Percentiles rank a stretch among this genome's conserved stretches.
Conservation (phyloP, 2,329 filamentous ascomycete species). For the Colletotrichum siamense region DNA sequence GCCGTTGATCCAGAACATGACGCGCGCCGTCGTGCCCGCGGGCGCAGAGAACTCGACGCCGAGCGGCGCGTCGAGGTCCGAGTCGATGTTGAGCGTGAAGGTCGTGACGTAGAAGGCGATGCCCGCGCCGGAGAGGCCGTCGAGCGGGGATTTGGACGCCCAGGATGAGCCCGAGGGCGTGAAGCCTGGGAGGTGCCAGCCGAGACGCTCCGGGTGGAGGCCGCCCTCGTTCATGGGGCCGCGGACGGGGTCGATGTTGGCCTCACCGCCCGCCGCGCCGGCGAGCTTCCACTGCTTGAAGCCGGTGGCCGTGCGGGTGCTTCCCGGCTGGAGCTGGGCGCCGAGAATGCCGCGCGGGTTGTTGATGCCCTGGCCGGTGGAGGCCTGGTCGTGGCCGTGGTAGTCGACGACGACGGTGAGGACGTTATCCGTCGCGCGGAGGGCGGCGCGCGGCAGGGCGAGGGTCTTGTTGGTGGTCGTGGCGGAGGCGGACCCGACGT, state of each 20-base stretch:
- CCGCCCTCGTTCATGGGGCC: slow-evolving; percentile 73
- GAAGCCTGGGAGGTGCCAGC: slow-evolving; percentile 62
- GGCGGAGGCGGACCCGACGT: slow-evolving; percentile 59
- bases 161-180: slow-evolving; percentile 44
- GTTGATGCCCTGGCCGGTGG: slow-evolving; percentile 69
- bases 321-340: slow-evolving; percentile 47
- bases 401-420: slow-evolving; percentile 76
- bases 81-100: slow-evolving; percentile 60
- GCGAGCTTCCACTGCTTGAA: slow-evolving; percentile 68
- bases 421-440: slow-evolving; percentile 58
- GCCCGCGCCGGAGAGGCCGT: slow-evolving; percentile 41
- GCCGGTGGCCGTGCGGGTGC: slow-evolving; percentile 43
- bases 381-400: slow-evolving; percentile 68
- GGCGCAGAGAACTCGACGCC: slow-evolving; percentile 57
- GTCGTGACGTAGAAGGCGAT: slow-evolving; percentile 64
- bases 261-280: slow-evolving; percentile 70
- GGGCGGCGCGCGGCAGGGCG: slow-evolving; percentile 48
- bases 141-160: slow-evolving; percentile 25
- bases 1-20: slow-evolving; percentile 75
- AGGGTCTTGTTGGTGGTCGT: slow-evolving; percentile 55
- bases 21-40: slow-evolving; percentile 52
- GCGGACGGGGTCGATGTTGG: slow-evolving; percentile 63
- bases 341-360: slow-evolving; percentile 65
- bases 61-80: slow-evolving; percentile 65
- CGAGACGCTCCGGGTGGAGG: slow-evolving; percentile 66